A percentile compares a stretch with the other conserved stretches of the same genome.
Evolutionary conservation across 768 basidiomycete species (phyloP).

Genomic region (Leccinum disarticulatum): DNA sequence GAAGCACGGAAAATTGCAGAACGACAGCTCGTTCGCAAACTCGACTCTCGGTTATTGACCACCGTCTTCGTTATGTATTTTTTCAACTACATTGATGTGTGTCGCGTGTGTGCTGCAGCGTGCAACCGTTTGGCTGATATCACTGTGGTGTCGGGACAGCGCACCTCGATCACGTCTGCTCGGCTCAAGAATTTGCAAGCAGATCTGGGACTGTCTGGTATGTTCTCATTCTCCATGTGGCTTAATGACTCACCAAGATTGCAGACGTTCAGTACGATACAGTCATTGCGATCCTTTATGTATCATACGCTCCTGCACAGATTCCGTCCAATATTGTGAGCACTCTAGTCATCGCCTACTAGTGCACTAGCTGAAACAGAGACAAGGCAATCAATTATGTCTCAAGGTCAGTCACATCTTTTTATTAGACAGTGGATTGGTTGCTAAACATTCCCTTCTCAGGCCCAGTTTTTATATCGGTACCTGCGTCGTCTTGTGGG

Average conservation of each 20-base stretch:
- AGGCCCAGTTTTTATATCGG: slow-evolving; percentile 65
- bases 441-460: background rate
- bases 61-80: slow-evolving; percentile 61
- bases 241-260: background rate
- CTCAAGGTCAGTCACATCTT: slow-evolving; percentile 37
- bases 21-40: slow-evolving; percentile 46
- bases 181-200: background rate
- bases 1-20: slow-evolving; percentile 17
- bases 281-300: background rate
- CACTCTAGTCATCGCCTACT: background rate
- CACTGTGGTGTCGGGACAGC: background rate
- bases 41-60: slow-evolving; percentile 57
- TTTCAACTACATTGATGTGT: slow-evolving; percentile 69
- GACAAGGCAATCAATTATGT: slow-evolving; percentile 54
- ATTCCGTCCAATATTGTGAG: slow-evolving; percentile 20
- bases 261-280: slow-evolving; percentile 35
- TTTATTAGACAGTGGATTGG: background rate
- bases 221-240: background rate
- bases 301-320: background rate
- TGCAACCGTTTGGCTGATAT: background rate
- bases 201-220: background rate
- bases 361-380: background rate
- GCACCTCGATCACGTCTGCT: background rate
- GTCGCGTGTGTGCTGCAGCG: slow-evolving; percentile 2
- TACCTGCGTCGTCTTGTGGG: slow-evolving; percentile 50